Evolutionary conservation across 768 basidiomycete species (phyloP), one percentile per base, ranked within the genome.

Genomic region (Leccinum disarticulatum): DNA sequence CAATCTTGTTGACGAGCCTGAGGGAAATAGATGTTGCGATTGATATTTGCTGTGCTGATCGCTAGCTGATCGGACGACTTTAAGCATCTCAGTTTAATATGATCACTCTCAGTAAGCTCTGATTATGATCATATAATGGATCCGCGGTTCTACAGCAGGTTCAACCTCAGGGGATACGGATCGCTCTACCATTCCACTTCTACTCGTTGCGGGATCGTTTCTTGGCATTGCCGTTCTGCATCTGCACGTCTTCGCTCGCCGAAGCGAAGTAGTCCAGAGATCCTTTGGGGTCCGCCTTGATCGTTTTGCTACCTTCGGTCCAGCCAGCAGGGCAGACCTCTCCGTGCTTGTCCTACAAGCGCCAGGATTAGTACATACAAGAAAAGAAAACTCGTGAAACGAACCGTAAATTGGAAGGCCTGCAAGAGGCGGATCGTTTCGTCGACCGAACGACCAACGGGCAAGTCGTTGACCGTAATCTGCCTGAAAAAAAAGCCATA

Each of bases 281-380:
- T 27, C 77, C 85, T 56, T 80, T 78, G 8, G 90, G 88, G 73
- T 92, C 86, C 28, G 89, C 79, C 73, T 92, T 93, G 79, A 93
- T 92, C 48, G 92, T 92, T 77, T 86, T 86, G 59, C 77, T 75
- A 36, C 91, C 90, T 68, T 92, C 87, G 15, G 79, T 86, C 94
- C 94, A 96, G 75, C 91, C 92, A 13, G 86, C 88, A 15, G 94
- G 95, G 80, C 94, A 96, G 22, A 95, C 94, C 73, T 97, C 93
- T 27, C 95, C 95, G 69, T 93, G 83, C 73, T 87, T 79, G 61
- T 96, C 94, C 91, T 70, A 54, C 15, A 22, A 4, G 4, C 28
- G 5, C 30, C 3, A 4, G 1, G 27, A 60, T 4, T 5, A 43
- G 6, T 8, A 2, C 13, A 36, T 17, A 27, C 11, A 55, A 9